These are phyloP conservation scores for Claviceps sp. DNA, from an alignment of 2,329 filamentous ascomycete genomes.

Conservation along the genomic window DNA sequence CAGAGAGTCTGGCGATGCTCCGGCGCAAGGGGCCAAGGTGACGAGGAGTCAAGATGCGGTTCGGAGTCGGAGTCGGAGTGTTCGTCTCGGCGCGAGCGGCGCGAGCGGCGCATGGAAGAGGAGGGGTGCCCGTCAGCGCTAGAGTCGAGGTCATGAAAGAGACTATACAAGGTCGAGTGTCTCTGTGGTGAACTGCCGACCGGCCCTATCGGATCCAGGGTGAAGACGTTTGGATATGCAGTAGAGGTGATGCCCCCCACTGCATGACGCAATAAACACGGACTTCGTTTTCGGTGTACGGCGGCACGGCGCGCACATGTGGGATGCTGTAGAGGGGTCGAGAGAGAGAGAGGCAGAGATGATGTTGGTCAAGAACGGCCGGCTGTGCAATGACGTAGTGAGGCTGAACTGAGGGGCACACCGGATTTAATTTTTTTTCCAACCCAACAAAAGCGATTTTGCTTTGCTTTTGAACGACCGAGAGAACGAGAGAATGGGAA, in stretches of 20 bases:
- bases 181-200: conserved; percentile 10
- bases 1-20: conserved; percentile 19
- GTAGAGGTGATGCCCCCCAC: conserved; percentile 42
- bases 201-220: conserved; percentile 42
- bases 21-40: conserved; percentile 7
- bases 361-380: conserved; percentile 2
- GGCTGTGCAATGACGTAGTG: conserved; percentile 7
- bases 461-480: neutral
- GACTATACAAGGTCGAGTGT: conserved; percentile 7
- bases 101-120: conserved; percentile 20
- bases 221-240: conserved; percentile 33
- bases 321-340: conserved; percentile 1
- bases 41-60: conserved; percentile 12
- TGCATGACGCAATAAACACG: conserved; percentile 32
- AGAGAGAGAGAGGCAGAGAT: neutral
- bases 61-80: conserved; percentile 22
- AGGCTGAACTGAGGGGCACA: neutral
- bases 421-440: neutral
- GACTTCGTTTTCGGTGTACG: neutral
- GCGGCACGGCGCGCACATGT: conserved; percentile 4
- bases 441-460: neutral
- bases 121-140: conserved; percentile 8
- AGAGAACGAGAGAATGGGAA: conserved; percentile 2
- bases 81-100: conserved; percentile 35
- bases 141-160: conserved; percentile 12